Conservation (phyloP, 2,329 filamentous ascomycete genomes). For the Apiospora phragmitis region DNA sequence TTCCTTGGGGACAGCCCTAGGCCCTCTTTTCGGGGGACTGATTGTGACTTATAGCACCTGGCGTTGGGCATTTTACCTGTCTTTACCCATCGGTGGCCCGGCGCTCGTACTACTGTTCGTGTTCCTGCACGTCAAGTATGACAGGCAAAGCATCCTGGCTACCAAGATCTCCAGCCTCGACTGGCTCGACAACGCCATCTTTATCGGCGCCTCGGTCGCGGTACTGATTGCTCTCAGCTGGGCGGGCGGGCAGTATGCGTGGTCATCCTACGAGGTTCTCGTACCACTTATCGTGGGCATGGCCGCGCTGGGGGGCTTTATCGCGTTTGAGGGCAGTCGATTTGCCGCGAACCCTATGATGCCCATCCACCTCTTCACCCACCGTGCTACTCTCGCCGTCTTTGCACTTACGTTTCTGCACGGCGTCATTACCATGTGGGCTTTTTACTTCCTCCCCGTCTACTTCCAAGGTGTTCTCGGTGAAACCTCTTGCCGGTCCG, state of each 20-base stretch:
- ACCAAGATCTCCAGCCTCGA: conserved; percentile 9
- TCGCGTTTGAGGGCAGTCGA: conserved; percentile 12
- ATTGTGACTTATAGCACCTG: conserved; percentile 53
- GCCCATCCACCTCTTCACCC: conserved; percentile 42
- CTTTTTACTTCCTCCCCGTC: conserved; percentile 42
- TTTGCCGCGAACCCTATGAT: conserved; percentile 32
- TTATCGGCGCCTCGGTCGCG: not conserved
- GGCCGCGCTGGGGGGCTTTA: conserved; percentile 25
- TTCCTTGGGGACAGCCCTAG: conserved; percentile 55
- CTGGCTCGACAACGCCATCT: not conserved
- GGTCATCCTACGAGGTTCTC: not conserved
- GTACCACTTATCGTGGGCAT: not conserved
- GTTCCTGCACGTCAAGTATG: not conserved
- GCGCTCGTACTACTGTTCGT: not conserved
- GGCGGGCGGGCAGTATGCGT: not conserved
- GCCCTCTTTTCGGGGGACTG: conserved; percentile 54
- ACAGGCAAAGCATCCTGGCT: not conserved
- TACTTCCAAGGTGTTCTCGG: conserved; percentile 45
- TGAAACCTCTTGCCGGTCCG: conserved; percentile 29
- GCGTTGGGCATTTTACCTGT: conserved; percentile 68
- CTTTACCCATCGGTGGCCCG: conserved; percentile 49
- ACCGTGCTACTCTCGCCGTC: conserved; percentile 34
- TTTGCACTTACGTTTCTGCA: conserved; percentile 37
- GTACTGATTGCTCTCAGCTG: not conserved
- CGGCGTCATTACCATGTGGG: conserved; percentile 34